These are phyloP conservation scores for Penicillium psychrosexuale DNA, from an alignment of 2,329 filamentous ascomycete genomes.

Conservation along the genomic window DNA sequence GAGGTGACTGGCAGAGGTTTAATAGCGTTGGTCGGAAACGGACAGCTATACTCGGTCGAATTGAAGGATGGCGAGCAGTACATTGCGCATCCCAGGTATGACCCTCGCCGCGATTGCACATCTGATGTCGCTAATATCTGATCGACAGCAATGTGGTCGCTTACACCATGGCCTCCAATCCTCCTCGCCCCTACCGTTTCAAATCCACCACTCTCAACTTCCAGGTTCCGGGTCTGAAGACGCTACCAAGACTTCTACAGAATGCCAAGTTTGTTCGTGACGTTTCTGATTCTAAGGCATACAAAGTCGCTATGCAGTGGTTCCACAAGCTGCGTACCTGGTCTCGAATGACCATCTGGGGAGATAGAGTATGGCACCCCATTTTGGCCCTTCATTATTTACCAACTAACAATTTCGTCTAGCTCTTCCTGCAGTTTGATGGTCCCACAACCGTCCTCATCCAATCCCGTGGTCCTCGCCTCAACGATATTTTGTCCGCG, in stretches of 20 bases:
- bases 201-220: constrained; percentile 71
- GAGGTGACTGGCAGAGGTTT: constrained; percentile 84
- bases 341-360: constrained; percentile 81
- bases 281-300: constrained; percentile 68
- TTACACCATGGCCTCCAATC: constrained; percentile 71
- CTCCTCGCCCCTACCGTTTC: constrained; percentile 82
- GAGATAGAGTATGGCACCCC: constrained; percentile 63
- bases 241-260: constrained; percentile 62
- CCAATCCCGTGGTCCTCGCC: constrained; percentile 76
- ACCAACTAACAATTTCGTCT: constrained; percentile 2
- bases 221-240: constrained; percentile 66
- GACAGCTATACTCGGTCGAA: constrained; percentile 83
- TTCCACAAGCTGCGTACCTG: constrained; percentile 71
- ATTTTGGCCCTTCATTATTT: background rate
- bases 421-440: constrained; percentile 83
- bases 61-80: constrained; percentile 83
- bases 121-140: constrained; percentile 5
- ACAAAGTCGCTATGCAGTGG: constrained; percentile 64
- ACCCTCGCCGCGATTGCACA: background rate
- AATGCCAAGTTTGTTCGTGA: constrained; percentile 69
- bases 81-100: constrained; percentile 73
- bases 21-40: constrained; percentile 77
- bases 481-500: constrained; percentile 73
- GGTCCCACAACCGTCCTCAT: constrained; percentile 83
- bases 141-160: constrained; percentile 75